These are phyloP conservation scores for Coniochaeta sp. DNA, from an alignment of 2,329 filamentous ascomycete genomes.

Conservation along the genomic window DNA sequence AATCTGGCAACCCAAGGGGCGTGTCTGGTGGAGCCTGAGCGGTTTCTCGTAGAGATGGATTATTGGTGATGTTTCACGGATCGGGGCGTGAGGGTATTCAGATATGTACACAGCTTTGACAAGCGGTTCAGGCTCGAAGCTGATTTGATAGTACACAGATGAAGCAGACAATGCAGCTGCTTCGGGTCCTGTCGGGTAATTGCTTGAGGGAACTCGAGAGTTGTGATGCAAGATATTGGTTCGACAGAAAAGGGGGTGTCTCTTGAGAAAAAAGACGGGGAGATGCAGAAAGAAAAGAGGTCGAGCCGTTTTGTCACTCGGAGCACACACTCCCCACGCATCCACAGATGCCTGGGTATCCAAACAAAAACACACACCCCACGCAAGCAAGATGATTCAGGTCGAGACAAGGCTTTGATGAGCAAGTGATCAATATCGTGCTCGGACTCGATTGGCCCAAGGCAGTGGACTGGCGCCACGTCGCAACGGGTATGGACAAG, in stretches of 20 bases:
- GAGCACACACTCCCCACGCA: slow-evolving; percentile 8
- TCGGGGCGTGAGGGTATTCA: background rate
- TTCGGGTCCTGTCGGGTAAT: background rate
- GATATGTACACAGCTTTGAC: slow-evolving; percentile 1
- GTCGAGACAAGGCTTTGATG: slow-evolving; percentile 19
- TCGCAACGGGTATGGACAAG: slow-evolving; percentile 19
- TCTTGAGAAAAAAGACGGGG: slow-evolving; percentile 11
- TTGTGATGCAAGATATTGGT: slow-evolving; percentile 7
- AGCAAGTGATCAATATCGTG: slow-evolving; percentile 28
- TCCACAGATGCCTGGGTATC: slow-evolving; percentile 8
- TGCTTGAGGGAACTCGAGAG: slow-evolving; percentile 6
- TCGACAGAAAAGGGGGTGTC: slow-evolving; percentile 9
- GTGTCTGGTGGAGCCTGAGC: background rate
- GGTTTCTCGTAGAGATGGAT: background rate
- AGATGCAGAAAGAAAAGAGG: slow-evolving; percentile 10
- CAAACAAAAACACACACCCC: slow-evolving; percentile 16
- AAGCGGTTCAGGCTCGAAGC: slow-evolving; percentile 2
- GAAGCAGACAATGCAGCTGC: background rate
- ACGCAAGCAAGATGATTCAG: slow-evolving; percentile 17
- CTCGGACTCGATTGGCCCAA: slow-evolving; percentile 23
- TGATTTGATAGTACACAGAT: slow-evolving; percentile 2
- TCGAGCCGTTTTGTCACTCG: slow-evolving; percentile 6
- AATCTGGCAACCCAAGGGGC: background rate
- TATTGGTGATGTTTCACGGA: background rate
- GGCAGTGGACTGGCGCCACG: slow-evolving; percentile 30